Conservation (phyloP, 345 rosid genomes). For the Erysimum cheiranthoides region DNA sequence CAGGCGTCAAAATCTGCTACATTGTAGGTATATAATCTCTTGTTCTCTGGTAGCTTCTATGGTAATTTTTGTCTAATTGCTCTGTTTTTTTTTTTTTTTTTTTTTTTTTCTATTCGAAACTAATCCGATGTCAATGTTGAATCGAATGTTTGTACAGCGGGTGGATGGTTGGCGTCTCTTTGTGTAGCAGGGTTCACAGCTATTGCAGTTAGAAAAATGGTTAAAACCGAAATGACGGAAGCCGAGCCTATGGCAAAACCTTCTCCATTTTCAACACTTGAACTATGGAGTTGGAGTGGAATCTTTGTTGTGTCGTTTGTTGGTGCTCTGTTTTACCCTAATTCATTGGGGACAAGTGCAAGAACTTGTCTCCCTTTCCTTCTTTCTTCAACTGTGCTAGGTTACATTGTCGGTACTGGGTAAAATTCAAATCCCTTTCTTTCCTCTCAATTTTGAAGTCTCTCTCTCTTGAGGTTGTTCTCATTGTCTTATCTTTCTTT, state of each 20-base stretch:
- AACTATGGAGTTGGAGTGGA: constrained; percentile 82
- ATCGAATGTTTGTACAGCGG: constrained; percentile 55
- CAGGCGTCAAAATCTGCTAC: constrained; percentile 87
- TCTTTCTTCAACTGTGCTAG: constrained; percentile 87
- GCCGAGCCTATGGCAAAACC: constrained; percentile 96
- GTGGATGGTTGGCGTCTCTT: constrained; percentile 95
- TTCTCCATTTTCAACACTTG: constrained; percentile 70
- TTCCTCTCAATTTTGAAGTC: background rate
- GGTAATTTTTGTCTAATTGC: background rate
- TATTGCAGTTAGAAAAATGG: constrained; percentile 79
- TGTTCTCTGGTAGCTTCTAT: constrained; percentile 1
- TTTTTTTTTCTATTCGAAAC: background rate
- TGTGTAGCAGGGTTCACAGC: constrained; percentile 92
- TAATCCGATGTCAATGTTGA: background rate
- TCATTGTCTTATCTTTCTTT: constrained; percentile 6
- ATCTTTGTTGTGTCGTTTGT: constrained; percentile 73
- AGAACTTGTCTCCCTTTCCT: constrained; percentile 91
- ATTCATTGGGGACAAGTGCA: constrained; percentile 76
- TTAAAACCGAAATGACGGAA: constrained; percentile 82
- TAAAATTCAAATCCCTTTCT: constrained; percentile 38
- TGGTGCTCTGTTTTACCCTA: constrained; percentile 68
- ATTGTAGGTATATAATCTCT: constrained; percentile 56
- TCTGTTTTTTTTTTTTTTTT: too few species aligned
- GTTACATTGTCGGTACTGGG: constrained; percentile 89
- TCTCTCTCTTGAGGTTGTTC: background rate